Conservation (phyloP, 1,284 basidiomycete genomes). For the Ganoderma multipileum region DNA sequence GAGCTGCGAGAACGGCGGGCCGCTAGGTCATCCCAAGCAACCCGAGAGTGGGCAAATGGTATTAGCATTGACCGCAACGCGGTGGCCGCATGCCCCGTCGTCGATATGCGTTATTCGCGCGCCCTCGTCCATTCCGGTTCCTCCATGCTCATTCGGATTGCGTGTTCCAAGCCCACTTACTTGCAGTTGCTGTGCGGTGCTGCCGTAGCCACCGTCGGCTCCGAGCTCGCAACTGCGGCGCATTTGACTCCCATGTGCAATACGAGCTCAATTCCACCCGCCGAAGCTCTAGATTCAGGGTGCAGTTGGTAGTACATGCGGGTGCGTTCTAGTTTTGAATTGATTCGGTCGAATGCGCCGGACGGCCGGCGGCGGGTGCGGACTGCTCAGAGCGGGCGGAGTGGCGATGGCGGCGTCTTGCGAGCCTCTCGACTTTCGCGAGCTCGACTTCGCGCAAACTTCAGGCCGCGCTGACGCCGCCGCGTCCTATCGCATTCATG, state of each 20-base stretch:
- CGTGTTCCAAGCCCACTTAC: not conserved
- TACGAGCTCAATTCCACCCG: not conserved
- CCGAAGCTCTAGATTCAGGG: not conserved
- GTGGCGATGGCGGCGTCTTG: not conserved
- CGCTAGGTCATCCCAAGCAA: not conserved
- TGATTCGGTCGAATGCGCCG: too few relatives aligned
- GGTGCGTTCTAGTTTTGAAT: too few relatives aligned
- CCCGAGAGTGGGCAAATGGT: not conserved
- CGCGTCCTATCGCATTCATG: slow-evolving; percentile 6
- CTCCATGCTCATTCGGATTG: not conserved
- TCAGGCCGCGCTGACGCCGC: not conserved
- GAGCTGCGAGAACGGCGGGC: not conserved
- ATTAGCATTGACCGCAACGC: not conserved
- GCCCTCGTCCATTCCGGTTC: not conserved
- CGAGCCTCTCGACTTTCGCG: not conserved
- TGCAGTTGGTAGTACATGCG: not conserved
- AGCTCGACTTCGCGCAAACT: not conserved
- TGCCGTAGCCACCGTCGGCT: not conserved
- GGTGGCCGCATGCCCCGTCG: not conserved
- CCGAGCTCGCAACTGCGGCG: slow-evolving; percentile 18
- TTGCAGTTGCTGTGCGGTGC: not conserved
- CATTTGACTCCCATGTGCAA: slow-evolving; percentile 5
- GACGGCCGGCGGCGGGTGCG: not conserved
- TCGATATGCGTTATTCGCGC: not conserved
- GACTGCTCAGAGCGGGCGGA: not conserved